Base-by-base conservation (phyloP, 2,329 filamentous ascomycete species). In the Balansia obtecta region DNA sequence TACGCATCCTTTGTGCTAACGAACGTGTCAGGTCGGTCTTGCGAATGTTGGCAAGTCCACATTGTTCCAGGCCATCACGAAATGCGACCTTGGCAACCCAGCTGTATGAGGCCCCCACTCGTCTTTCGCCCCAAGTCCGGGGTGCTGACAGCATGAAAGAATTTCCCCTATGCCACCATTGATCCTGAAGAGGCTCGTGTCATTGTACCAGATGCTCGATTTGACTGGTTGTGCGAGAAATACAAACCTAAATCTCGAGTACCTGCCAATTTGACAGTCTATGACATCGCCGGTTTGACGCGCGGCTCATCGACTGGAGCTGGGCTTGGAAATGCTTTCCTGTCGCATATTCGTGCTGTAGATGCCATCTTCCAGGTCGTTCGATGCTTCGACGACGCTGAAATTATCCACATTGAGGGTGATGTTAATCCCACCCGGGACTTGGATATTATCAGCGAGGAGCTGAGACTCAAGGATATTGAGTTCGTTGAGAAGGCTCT, bases 31-130 rank as follows among this genome's bases (percentile, higher is more conserved):
- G 89, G 89, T 98, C 71, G 93, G 93, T 73, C 83, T 98, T 64
- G 93, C 93, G 71, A 98, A 98, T 71, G 94, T 98, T 62, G 93
- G 93, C 71, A 98, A 98, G 77, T 98, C 93, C 59, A 98, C 94
- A 34, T 83, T 98, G 63, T 98, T 98, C 82, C 94, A 98, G 77
- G 89, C 93, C 67, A 96, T 98, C 72, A 98, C 93, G 67, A 97
- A 96, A 78, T 95, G 86, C 71, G 82, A 83, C 58, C 84, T 98
- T 64, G 93, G 94, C 73, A 98, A 97, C 76, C 94, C 94, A 63
- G 93, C 93, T 75, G 84, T 88, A 77, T 71, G 82, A 77, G 61
- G 58, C 61, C 60, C 59, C 27, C 46, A 58, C 58, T 51, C 41
- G 60, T 57, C 58, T 56, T 53, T 55, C 56, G 57, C 55, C 61